Evolutionary conservation across 2,329 filamentous ascomycete species (phyloP).

Genomic region (Calonectria hongkongensis): DNA sequence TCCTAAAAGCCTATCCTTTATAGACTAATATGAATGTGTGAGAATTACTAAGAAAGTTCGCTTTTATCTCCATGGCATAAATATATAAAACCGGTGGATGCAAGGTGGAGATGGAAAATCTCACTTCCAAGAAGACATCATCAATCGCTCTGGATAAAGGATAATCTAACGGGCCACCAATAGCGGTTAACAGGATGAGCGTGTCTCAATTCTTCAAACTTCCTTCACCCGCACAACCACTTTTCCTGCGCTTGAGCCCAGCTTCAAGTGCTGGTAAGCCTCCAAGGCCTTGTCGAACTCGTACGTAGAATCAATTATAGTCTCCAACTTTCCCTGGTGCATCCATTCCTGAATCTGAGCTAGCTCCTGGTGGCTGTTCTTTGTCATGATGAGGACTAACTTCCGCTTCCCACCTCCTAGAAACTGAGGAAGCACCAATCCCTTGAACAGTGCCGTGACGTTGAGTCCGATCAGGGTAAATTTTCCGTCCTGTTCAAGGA

Average conservation of each 20-base stretch:
- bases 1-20: too few species aligned
- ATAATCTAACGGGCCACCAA: too few species aligned
- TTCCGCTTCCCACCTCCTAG: constrained; percentile 64
- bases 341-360: constrained; percentile 73
- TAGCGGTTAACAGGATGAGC: too few species aligned
- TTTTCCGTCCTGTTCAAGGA: constrained; percentile 67
- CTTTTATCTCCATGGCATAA: too few species aligned
- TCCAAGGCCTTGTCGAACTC: constrained; percentile 73
- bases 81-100: too few species aligned
- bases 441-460: constrained; percentile 49
- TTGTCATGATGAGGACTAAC: constrained; percentile 63
- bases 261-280: constrained; percentile 76
- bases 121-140: too few species aligned
- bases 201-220: neutral
- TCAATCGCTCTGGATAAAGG: too few species aligned
- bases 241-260: constrained; percentile 75
- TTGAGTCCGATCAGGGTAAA: constrained; percentile 70
- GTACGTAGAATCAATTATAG: constrained; percentile 73
- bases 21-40: too few species aligned
- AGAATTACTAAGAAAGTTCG: too few species aligned
- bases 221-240: constrained; percentile 64
- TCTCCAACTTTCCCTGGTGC: constrained; percentile 73
- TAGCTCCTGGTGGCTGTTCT: constrained; percentile 67
- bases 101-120: too few species aligned
- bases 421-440: constrained; percentile 57